A percentile compares a stretch with the other conserved stretches of the same genome.
These are phyloP conservation scores for Corynespora cassiicola DNA, from an alignment of 2,329 filamentous ascomycete genomes.

Conservation along the genomic window DNA sequence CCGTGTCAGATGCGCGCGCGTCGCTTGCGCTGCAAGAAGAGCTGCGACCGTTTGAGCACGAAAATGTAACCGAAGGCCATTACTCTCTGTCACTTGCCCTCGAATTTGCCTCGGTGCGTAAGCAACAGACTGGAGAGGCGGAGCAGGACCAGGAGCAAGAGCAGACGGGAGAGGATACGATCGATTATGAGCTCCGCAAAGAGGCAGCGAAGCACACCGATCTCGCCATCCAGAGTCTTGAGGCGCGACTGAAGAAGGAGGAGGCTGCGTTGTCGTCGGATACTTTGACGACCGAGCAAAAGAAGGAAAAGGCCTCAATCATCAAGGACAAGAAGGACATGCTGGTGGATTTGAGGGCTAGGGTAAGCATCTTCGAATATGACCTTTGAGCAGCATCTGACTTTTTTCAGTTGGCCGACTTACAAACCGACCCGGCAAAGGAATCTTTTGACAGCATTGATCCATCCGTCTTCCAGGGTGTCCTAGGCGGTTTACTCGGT, in stretches of 20 bases:
- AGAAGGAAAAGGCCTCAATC: conserved; percentile 65
- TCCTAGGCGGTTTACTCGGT: conserved; percentile 69
- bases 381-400: background rate
- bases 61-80: conserved; percentile 90
- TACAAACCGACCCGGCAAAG: conserved; percentile 65
- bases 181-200: conserved; percentile 74
- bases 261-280: conserved; percentile 65
- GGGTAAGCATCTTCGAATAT: conserved; percentile 60
- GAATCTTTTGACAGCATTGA: conserved; percentile 48
- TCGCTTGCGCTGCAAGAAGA: conserved; percentile 80
- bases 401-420: conserved; percentile 70
- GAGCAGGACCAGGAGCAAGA: conserved; percentile 52
- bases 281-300: conserved; percentile 61
- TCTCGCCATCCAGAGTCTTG: conserved; percentile 74
- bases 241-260: conserved; percentile 73
- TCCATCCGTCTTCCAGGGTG: conserved; percentile 60
- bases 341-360: conserved; percentile 70
- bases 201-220: conserved; percentile 76
- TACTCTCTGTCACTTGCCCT: conserved; percentile 95
- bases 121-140: conserved; percentile 42
- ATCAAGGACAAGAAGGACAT: conserved; percentile 80
- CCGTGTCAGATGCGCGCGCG: conserved; percentile 82
- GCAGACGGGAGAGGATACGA: conserved; percentile 45
- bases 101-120: conserved; percentile 86
- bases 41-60: conserved; percentile 80